phyloP scores from a whole-genome alignment of 768 basidiomycete species.

The Calocybe cyanea region DNA sequence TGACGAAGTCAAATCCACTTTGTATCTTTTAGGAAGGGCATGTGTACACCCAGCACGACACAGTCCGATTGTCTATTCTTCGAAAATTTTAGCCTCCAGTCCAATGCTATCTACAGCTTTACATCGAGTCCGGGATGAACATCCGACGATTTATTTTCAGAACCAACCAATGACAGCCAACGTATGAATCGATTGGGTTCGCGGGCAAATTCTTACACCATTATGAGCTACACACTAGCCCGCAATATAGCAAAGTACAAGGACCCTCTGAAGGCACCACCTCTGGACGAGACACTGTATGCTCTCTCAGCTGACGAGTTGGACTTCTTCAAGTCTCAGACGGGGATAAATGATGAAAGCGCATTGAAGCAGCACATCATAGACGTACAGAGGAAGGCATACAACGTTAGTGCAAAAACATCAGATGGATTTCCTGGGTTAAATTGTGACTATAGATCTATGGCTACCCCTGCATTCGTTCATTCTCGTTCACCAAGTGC shows the following conservation, averaged over 20 bases:
- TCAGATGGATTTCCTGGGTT: background rate
- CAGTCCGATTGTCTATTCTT: too few species aligned
- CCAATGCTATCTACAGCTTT: too few species aligned
- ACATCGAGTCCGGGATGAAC: too few species aligned
- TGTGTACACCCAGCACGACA: too few species aligned
- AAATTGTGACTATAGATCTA: constrained; percentile 17
- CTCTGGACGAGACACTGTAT: constrained; percentile 19
- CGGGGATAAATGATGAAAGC: constrained; percentile 25
- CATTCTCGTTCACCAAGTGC: constrained; percentile 26
- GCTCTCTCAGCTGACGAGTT: constrained; percentile 20
- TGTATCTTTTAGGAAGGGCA: too few species aligned
- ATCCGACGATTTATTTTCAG: too few species aligned
- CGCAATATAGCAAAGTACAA: background rate
- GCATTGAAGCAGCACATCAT: constrained; percentile 29
- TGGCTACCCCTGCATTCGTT: constrained; percentile 29
- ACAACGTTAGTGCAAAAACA: constrained; percentile 16
- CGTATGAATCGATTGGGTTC: too few species aligned
- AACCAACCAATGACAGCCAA: too few species aligned
- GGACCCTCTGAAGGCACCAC: constrained; percentile 14
- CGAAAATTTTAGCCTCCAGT: too few species aligned
- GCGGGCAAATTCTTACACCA: too few species aligned
- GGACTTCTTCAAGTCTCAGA: constrained; percentile 25
- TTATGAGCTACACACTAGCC: too few species aligned
- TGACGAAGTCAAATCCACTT: too few species aligned
- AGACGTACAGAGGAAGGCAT: constrained; percentile 27